Evolutionary conservation across 2,329 filamentous ascomycete species (phyloP), one percentile per base, ranked within the genome.

Genomic region (Blastomyces gilchristii): DNA sequence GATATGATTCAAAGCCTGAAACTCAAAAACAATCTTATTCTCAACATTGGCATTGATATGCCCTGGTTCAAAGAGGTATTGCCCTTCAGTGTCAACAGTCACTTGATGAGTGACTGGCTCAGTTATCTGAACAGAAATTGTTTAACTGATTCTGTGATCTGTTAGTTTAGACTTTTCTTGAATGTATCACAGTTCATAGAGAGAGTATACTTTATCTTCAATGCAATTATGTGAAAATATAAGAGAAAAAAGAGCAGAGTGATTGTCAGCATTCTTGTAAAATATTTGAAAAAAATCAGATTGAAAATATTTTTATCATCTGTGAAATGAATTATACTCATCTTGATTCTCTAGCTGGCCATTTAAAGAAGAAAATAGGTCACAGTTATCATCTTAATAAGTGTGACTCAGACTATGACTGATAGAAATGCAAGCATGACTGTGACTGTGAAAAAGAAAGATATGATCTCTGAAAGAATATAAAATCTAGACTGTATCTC

Each of bases 21-120:
- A 65, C 25, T 57, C 16, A 65, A 71, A 65, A 63, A 65, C 37
- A 68, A 71, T 65, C 60, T 69, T 37, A 65, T 68, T 63, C 49
- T 65, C 58, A 47, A 68, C 52, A 63, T 67, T 61, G 37, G 64
- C 56, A 61, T 68, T 52, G 16, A 52, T 52, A 52, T 52, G 5
- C 49, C 1, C n/a, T 52, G 49, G 16, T 52, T 52, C 14, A 52
- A 52, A 52, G 49, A 52, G n/a, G 22, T 52, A 52, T 28, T 28
- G 2, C 2, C 5, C 49, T 52, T 28, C 12, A 16, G 49, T 2
- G 8, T n/a, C 5, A 22, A 52, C 49, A 5, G 49, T 28, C 49
- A 52, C 16, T 52, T 5, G 16, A 41, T 41, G 39, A 9, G 39
- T 41, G 12, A 41, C 39, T 41, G 39, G 7, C 39, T 41, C 39